Evolutionary conservation across 805 yeast species (phyloP).

Genomic region (Trichomonascus vanleenenianus): DNA sequence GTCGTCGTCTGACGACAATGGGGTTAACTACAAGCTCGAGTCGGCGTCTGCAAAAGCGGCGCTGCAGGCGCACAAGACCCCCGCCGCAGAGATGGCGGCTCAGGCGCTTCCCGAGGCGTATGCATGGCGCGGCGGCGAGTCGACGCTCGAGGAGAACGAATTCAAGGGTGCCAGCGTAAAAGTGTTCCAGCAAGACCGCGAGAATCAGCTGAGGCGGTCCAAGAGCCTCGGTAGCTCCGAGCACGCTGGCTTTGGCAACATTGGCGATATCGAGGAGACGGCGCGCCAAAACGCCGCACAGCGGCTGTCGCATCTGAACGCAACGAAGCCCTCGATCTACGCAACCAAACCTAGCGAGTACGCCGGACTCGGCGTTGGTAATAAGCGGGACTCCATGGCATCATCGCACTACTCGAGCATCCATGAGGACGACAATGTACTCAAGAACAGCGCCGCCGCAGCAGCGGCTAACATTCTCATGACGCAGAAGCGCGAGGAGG

Average conservation of each 20-base stretch:
- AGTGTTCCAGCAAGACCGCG: slow-evolving; percentile 5
- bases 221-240: not conserved
- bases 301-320: slow-evolving; percentile 21
- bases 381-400: not conserved
- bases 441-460: not conserved
- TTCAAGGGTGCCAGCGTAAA: slow-evolving; percentile 8
- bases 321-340: slow-evolving; percentile 13
- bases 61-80: slow-evolving; percentile 21
- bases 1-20: slow-evolving; percentile 5
- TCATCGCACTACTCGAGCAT: not conserved
- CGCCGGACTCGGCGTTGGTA: slow-evolving; percentile 16
- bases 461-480: not conserved
- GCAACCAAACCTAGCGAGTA: too few relatives aligned
- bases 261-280: slow-evolving; percentile 21
- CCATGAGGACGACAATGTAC: not conserved
- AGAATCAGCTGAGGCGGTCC: not conserved
- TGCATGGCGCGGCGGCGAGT: slow-evolving; percentile 21
- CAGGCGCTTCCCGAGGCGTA: slow-evolving; percentile 30
- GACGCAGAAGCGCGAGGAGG: slow-evolving; percentile 4
- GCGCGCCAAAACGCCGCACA: slow-evolving; percentile 28
- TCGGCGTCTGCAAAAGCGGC: slow-evolving; percentile 25
- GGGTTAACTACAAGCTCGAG: slow-evolving; percentile 6
- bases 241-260: not conserved
- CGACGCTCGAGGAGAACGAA: not conserved
- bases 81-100: slow-evolving; percentile 29